Evolutionary conservation across 2,329 filamentous ascomycete genomes (phyloP).

Genomic region (Diaporthe caulivora): DNA sequence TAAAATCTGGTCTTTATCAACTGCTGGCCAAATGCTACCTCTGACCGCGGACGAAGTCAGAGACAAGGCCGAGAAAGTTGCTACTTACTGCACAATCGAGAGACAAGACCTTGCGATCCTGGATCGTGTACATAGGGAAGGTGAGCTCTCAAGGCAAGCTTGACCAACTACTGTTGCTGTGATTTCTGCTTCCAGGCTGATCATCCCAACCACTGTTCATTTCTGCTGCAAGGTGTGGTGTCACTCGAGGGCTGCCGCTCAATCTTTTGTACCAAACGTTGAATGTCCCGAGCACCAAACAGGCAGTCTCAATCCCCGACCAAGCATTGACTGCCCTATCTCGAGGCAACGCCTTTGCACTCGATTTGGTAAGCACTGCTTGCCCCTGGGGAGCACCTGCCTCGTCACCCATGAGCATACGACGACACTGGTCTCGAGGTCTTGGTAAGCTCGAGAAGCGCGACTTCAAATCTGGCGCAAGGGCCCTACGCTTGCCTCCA

Average conservation of each 20-base stretch:
- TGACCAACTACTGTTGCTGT: no score
- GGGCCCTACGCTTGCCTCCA: no score
- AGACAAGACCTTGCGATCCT: no score
- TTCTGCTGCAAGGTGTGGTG: background rate
- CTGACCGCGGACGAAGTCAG: no score
- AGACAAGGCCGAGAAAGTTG: no score
- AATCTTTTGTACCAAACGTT: background rate
- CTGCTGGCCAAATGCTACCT: background rate
- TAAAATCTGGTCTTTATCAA: background rate
- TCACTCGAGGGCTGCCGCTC: background rate
- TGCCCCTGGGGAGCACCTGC: background rate
- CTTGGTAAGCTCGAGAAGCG: no score
- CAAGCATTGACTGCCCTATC: background rate
- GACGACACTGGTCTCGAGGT: background rate
- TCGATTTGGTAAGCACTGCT: background rate
- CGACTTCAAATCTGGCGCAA: no score
- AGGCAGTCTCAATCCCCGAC: background rate
- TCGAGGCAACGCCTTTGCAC: background rate
- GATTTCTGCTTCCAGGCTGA: background rate
- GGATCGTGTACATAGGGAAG: no score
- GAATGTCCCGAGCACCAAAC: background rate
- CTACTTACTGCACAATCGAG: no score
- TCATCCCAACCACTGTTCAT: background rate
- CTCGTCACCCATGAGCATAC: background rate
- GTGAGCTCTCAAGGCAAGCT: no score